Evolutionary conservation across 495 filamentous ascomycete species (phyloP).

Genomic region (Xylaria scruposa): DNA sequence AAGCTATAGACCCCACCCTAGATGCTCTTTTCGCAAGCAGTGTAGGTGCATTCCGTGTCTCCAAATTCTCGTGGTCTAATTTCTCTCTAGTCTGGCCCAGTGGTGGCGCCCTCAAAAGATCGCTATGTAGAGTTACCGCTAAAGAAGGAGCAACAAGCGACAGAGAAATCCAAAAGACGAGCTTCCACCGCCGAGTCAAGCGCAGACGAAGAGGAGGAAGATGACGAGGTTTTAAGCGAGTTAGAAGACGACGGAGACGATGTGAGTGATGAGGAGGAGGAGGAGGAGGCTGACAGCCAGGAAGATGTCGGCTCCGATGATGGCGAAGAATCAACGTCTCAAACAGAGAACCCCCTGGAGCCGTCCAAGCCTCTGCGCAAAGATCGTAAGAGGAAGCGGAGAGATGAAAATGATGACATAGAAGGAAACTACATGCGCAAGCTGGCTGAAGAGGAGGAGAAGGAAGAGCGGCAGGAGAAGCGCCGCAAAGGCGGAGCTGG

Average conservation of each 20-base stretch:
- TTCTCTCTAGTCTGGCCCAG: conserved; percentile 66
- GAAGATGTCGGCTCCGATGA: conserved; percentile 43
- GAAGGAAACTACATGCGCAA: conserved; percentile 83
- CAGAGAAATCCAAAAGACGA: conserved; percentile 38
- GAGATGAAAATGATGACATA: conserved; percentile 72
- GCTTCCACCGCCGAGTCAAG: conserved; percentile 36
- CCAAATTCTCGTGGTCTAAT: conserved; percentile 31
- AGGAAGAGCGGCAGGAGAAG: conserved; percentile 51
- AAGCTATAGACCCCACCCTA: conserved; percentile 74
- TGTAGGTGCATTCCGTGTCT: conserved; percentile 58
- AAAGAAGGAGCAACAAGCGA: conserved; percentile 37
- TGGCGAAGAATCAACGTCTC: conserved; percentile 40
- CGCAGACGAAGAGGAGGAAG: conserved; percentile 43
- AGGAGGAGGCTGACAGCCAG: conserved; percentile 48
- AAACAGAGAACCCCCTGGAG: conserved; percentile 34
- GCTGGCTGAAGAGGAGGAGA: conserved; percentile 60
- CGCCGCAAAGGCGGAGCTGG: conserved; percentile 53
- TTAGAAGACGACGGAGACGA: conserved; percentile 50
- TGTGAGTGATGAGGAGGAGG: conserved; percentile 42
- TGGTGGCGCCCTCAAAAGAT: conserved; percentile 61
- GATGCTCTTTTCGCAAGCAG: conserved; percentile 82
- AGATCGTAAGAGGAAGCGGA: conserved; percentile 80
- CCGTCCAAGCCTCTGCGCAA: conserved; percentile 34
- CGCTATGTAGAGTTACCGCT: conserved; percentile 53
- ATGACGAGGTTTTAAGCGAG: conserved; percentile 49